Evolutionary conservation across 176 grass and related monocot species (phyloP).

Genomic region (Eragrostis curvula): DNA sequence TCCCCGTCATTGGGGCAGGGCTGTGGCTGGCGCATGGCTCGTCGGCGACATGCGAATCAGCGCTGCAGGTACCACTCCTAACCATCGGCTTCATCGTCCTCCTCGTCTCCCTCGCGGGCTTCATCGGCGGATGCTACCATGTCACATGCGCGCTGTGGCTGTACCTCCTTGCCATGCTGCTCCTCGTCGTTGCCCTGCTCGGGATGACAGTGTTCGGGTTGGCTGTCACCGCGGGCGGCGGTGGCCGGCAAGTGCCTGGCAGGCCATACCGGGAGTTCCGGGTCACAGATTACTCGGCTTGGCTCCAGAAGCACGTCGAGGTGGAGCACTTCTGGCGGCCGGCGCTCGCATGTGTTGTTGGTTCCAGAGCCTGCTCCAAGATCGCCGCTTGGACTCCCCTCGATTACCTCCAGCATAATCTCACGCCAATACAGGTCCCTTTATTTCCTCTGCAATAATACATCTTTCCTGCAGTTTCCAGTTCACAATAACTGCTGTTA

Average conservation of each 20-base stretch:
- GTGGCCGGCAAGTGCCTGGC: conserved; percentile 55
- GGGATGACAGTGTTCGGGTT: conserved; percentile 59
- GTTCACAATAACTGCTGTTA: not conserved
- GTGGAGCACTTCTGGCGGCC: conserved; percentile 60
- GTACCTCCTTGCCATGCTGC: conserved; percentile 68
- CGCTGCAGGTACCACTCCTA: conserved; percentile 67
- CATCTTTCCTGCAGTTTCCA: not conserved
- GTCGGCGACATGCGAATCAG: conserved; percentile 57
- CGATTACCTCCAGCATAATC: conserved; percentile 68
- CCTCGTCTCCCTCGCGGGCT: conserved; percentile 74
- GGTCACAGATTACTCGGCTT: conserved; percentile 61
- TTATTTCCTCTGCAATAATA: not conserved
- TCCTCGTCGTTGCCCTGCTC: conserved; percentile 61
- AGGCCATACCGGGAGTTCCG: conserved; percentile 74
- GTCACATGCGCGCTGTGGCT: conserved; percentile 73
- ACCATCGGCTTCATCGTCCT: conserved; percentile 73
- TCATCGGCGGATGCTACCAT: conserved; percentile 73
- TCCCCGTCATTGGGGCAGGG: conserved; percentile 76
- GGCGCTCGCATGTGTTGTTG: conserved; percentile 67
- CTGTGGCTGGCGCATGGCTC: conserved; percentile 72
- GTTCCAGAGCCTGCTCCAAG: conserved; percentile 61
- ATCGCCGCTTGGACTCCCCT: conserved; percentile 66
- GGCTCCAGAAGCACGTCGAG: conserved; percentile 60
- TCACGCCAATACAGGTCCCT: conserved; percentile 69
- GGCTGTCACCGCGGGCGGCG: conserved; percentile 61